Evolutionary conservation across 75 land plant genomes (phyloP), one percentile per base, ranked within the genome.

Genomic region (Cupressus sempervirens): DNA sequence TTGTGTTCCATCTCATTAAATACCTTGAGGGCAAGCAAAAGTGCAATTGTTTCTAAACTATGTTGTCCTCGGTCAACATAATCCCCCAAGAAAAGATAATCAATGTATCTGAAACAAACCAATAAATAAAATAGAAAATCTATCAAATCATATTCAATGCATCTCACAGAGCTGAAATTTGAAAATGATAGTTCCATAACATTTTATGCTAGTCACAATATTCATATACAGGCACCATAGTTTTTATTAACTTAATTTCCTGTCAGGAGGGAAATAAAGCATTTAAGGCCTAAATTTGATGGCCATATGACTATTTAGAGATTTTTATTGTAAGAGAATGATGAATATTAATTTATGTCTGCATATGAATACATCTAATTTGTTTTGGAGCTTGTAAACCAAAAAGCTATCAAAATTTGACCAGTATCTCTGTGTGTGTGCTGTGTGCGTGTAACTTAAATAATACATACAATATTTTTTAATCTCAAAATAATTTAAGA

Each of bases 21-120:
- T 77, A 87, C 88, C 88, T 87, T 87, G 30, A 87, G 73, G 26
- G 88, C 88, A 36, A 87, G 88, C 30, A 87, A 82, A 29, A 87
- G 86, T 30, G 81, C 35, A 87, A 87, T 87, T 62, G 88, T 87
- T 65, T 87, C 88, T 62, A 87, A 32, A 68, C 88, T 87, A 70
- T 87, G 88, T 81, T 87, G 88, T 40, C 88, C 88, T 52, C 88
- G 16, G 52, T 87, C 88, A 32, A 87, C 88, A 62, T 87, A 87
- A 62, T 87, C 88, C 26, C 88, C 88, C 83, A 87, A 29, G 53
- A 87, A 87, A 18, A 87, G 88, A 81, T 87, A 87, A 67, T 87
- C 88, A 15, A 87, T 87, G 73, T 87, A 87, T 50, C 88, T 87
- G 83, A 52, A 38, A 52, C 18, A 9, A 82, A 79, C 50, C 29